Base-by-base conservation (phyloP, 73 alveolate genomes). In the Halteria grandinella region DNA sequence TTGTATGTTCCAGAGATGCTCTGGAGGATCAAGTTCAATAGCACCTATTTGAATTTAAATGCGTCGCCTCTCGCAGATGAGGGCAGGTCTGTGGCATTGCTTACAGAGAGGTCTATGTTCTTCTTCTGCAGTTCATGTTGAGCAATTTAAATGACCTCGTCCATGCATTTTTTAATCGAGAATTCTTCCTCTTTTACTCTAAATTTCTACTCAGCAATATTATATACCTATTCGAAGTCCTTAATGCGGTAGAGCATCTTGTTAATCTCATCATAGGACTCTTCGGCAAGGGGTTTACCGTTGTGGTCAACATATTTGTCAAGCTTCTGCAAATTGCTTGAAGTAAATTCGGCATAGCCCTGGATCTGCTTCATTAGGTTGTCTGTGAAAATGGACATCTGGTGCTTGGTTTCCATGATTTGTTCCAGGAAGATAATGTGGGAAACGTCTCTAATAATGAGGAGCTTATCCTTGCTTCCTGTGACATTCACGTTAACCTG, bases 271-370 rank as follows among this genome's bases (percentile, higher is more conserved):
- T 25, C 25, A 27, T 62, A 62, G 12, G 78, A 62, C 15, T 62
- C 78, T 39, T 62, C 78, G 20, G 60, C 60, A 17, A 62, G 8
- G 6, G 78, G 47, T 14, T 62, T 36, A 8, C 78, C 78, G 14
- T 20, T 39, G 18, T 10, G 25, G 20, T 62, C 78, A 12, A 62
- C 57, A 62, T 39, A 60, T 18, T 41, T 17, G 44, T 62, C 78
- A 17, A 62, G 62, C 41, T 24, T 62, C 7, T 62, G 10, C 60
- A 62, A 29, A 24, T 60, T 39, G 8, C 27, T 41, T 6, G 60
- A 36, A 6, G 60, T 45, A 39, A 36, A 36, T 39, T 62, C 58
- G 17, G 62, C 78, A 39, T 62, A 41, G 8, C 47, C 12, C 27
- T 62, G 17, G 8, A 62, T 41, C 41, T 62, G 25, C 24, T 41